Base-by-base conservation (phyloP, 1,284 basidiomycete species). In the Meripilus lineatus region DNA sequence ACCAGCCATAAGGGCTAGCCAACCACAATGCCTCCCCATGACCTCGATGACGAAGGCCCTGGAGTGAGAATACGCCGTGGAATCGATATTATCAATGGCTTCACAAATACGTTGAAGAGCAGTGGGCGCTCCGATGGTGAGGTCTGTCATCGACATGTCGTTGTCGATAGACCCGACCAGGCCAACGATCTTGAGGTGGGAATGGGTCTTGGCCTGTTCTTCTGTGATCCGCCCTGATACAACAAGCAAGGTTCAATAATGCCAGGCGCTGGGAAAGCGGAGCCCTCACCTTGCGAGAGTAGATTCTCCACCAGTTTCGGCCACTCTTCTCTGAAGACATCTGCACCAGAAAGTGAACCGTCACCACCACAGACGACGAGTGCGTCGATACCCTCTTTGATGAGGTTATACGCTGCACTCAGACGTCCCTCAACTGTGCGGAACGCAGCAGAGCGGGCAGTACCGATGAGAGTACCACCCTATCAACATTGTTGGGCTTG, bases 101-200 rank as follows among this genome's bases (percentile, higher is more conserved):
- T 99, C 96, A 65, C 94, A 98, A 49, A 99, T 99, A 34, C 96
- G 81, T 57, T 95, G 91, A 25, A 99, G 72, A 11, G 96, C 95
- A 0, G 95, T 99, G 0, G 90, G 84, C 1, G 93, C 94, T 38
- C 95, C 96, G 57, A 99, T 98, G 5, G 96, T 99, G 55, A 97
- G 68, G 66, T 98, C 94, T 22, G 95, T 98, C 78, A 96, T 78
- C 18, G 90, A 88, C 93, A 99, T 96, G 65, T 99, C 96, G 61
- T 99, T 99, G 70, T 99, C 95, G 63, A 99, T 98, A 4, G 92
- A 95, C 34, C 95, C 95, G 41, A 99, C 95, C 21, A 99, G 81
- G 33, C 96, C 95, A 54, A 94, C 95, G 57, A 99, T 97, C 67
- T 84, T 91, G 54, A 99, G 84, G 56, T 97, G 89, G 5, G 79